A percentile compares a stretch with the other conserved stretches of the same genome.
These are phyloP conservation scores for Fusarium sp. DNA, from an alignment of 2,329 filamentous ascomycete genomes.

Conservation along the genomic window DNA sequence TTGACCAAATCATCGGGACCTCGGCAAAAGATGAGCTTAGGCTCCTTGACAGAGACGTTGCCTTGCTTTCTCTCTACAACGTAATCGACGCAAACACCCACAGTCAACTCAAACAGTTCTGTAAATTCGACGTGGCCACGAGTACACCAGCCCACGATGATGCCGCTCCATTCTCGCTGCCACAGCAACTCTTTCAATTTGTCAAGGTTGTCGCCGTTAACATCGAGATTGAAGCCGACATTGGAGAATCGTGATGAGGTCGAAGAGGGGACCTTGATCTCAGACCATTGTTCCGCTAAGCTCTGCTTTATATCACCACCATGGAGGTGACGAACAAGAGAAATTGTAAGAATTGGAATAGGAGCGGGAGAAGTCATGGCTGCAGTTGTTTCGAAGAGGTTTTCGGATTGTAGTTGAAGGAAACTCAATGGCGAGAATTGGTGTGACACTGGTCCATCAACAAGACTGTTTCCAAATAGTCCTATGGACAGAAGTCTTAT, in stretches of 20 bases:
- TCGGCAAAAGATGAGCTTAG: slow-evolving; percentile 28
- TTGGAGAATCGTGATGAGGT: slow-evolving; percentile 15
- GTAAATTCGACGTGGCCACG: slow-evolving; percentile 22
- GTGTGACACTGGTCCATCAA: too few species aligned
- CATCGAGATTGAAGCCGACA: slow-evolving; percentile 20
- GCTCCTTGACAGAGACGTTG: not conserved
- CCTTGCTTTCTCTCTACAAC: slow-evolving; percentile 1
- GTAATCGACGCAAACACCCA: slow-evolving; percentile 5
- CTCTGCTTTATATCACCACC: not conserved
- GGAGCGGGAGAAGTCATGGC: not conserved
- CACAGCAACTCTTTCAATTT: not conserved
- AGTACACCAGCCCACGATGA: slow-evolving; percentile 22
- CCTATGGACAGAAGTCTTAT: not conserved
- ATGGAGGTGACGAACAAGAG: slow-evolving; percentile 14
- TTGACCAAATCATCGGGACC: slow-evolving; percentile 16
- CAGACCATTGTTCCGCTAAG: slow-evolving; percentile 15
- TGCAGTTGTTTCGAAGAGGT: not conserved
- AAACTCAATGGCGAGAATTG: too few species aligned
- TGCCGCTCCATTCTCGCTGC: not conserved
- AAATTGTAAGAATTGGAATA: slow-evolving; percentile 10
- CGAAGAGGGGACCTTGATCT: not conserved
- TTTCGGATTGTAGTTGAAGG: too few species aligned
- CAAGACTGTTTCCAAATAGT: too few species aligned
- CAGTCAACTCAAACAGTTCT: slow-evolving; percentile 12
- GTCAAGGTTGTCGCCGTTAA: not conserved